phyloP scores from a whole-genome alignment of 805 yeast species.

The Saturnispora zaruensis region DNA sequence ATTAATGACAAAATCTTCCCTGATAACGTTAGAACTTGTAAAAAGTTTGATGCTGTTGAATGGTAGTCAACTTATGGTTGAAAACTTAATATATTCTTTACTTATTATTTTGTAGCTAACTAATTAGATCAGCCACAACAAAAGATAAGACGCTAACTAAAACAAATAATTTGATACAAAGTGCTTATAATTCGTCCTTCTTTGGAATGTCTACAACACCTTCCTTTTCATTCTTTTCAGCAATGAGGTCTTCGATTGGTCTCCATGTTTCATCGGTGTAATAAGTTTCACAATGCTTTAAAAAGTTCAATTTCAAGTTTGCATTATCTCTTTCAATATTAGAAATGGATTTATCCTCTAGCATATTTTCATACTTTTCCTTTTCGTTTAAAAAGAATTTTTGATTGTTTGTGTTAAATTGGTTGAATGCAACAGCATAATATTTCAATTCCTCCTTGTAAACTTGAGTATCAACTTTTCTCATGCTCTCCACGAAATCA shows the following conservation, averaged over 20 bases:
- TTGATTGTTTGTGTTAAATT: conserved; percentile 36
- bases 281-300: conserved; percentile 16
- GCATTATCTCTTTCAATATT: conserved; percentile 42
- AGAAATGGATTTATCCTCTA: conserved; percentile 32
- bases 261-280: conserved; percentile 16
- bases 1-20: conserved; percentile 63
- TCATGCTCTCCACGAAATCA: conserved; percentile 31
- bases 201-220: conserved; percentile 1
- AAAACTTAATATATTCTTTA: neutral
- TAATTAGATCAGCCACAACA: neutral
- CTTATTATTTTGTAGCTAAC: neutral
- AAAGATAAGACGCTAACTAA: neutral
- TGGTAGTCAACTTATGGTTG: conserved; percentile 32
- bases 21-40: conserved; percentile 51
- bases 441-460: conserved; percentile 30
- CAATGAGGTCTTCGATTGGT: conserved; percentile 14
- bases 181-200: conserved; percentile 14
- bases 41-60: conserved; percentile 43
- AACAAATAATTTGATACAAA: neutral
- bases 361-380: conserved; percentile 36
- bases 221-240: conserved; percentile 3
- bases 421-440: conserved; percentile 37
- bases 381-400: conserved; percentile 39
- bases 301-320: conserved; percentile 40
- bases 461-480: conserved; percentile 25